These are phyloP conservation scores for Cenchrus americanus DNA, from an alignment of 176 grass and related monocot genomes.

Conservation along the genomic window DNA sequence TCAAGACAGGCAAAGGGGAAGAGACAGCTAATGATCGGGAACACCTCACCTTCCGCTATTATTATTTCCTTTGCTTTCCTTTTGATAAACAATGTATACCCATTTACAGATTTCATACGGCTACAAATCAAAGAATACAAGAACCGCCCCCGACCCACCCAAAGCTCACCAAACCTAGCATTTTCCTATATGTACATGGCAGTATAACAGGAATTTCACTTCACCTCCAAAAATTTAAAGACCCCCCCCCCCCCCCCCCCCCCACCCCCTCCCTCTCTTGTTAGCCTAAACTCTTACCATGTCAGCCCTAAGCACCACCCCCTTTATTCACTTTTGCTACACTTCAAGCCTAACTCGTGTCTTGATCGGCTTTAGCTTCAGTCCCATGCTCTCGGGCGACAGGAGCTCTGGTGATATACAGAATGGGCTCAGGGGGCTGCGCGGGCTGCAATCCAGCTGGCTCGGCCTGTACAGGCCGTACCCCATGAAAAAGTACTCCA, in stretches of 20 bases:
- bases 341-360: conserved; percentile 67
- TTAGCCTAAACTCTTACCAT: conserved; percentile 52
- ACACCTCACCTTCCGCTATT: conserved; percentile 57
- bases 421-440: conserved; percentile 74
- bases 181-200: conserved; percentile 53
- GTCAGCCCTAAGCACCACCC: conserved; percentile 39
- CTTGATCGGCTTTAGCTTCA: conserved; percentile 98
- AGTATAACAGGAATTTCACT: conserved; percentile 44
- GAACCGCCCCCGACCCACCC: conserved; percentile 29
- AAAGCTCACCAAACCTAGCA: conserved; percentile 49
- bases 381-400: conserved; percentile 96
- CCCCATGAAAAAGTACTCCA: conserved; percentile 98
- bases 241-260: not conserved
- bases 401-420: conserved; percentile 91
- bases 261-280: not conserved
- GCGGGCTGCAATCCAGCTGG: conserved; percentile 73
- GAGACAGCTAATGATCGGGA: conserved; percentile 40
- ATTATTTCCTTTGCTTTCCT: conserved; percentile 61
- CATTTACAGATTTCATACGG: conserved; percentile 59
- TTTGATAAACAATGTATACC: conserved; percentile 56
- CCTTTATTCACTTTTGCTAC: conserved; percentile 43
- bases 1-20: conserved; percentile 23
- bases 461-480: conserved; percentile 82
- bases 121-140: conserved; percentile 66
- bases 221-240: conserved; percentile 39